Base-by-base conservation (phyloP, 768 basidiomycete species). In the Tulasnella sp. region DNA sequence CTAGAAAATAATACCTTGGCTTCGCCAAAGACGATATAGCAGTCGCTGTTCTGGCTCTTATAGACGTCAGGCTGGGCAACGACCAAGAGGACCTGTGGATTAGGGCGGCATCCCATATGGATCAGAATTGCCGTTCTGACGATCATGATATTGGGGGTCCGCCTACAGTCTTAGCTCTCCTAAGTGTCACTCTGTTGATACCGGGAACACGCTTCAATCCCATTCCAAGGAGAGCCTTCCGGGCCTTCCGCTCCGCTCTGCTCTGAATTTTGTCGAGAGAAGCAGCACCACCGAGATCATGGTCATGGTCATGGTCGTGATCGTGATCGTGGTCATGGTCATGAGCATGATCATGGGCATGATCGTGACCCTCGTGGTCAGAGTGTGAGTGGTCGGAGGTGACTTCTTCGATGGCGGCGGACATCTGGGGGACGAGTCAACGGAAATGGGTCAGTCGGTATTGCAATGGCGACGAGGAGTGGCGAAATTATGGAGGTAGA, bases 1-100 rank as follows among this genome's bases (percentile, higher is more conserved):
- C 41, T 40, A 69, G 44, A 37, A 28, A 16, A 28, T 14, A 16
- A 48, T 73, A 93, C 93, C 91, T 96, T 96, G 79, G 95, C 97
- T 89, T 99, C 98, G 82, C 98, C 98, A 84, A 99, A 99, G 82
- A 99, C 96, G 85, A 99, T 96, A 90, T 99, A 98, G 87, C 94
- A 96, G 88, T 99, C 98, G 85, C 95, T 96, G 88, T 96, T 96
- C 64, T 94, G 92, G 75, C 95, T 96, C 90, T 98, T 98, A 92
- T 94, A 99, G 78, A 99, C 98, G 83, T 99, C 98, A 50, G 98
- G 98, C 76, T 93, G 89, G 78, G 95, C 92, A 84, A 99, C 90
- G 81, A 98, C 97, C 85, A 98, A 94, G 82, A 99, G 91, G 82
- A 97, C 88, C 94, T 95, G 75, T 34, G 42, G 40, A 42, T 28